A percentile compares a stretch with the other conserved stretches of the same genome.
Conservation (phyloP, 352 stramenopile genomes). For the Pythium monospermum region DNA sequence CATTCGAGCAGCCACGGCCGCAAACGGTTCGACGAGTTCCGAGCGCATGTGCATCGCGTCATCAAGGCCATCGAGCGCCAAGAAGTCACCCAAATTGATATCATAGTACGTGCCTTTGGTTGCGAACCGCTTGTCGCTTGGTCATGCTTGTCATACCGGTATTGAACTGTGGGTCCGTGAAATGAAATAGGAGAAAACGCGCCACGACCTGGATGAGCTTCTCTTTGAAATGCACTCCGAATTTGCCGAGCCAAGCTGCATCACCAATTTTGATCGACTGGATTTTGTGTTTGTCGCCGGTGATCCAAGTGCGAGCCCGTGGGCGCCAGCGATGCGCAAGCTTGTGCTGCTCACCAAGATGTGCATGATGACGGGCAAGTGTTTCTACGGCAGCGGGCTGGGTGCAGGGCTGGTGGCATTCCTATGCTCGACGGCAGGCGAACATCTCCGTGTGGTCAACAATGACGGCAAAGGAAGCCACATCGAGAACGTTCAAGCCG, state of each 20-base stretch:
- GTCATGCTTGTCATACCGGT: neutral
- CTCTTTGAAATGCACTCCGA: slow-evolving; percentile 76
- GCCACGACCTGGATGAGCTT: slow-evolving; percentile 62
- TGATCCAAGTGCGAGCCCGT: slow-evolving; percentile 55
- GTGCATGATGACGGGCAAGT: slow-evolving; percentile 88
- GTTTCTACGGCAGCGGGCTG: slow-evolving; percentile 58
- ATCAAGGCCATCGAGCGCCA: slow-evolving; percentile 52
- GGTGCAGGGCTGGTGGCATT: slow-evolving; percentile 58
- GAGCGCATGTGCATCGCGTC: slow-evolving; percentile 37
- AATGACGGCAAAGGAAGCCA: slow-evolving; percentile 46
- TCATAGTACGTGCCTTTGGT: slow-evolving; percentile 36
- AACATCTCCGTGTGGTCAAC: slow-evolving; percentile 57
- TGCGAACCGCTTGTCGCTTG: neutral
- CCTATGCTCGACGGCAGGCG: slow-evolving; percentile 65
- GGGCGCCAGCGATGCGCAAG: slow-evolving; percentile 56
- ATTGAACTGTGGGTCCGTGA: neutral
- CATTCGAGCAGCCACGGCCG: slow-evolving; percentile 31
- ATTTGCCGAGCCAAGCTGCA: slow-evolving; percentile 48
- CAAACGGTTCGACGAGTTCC: slow-evolving; percentile 48
- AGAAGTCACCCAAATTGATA: slow-evolving; percentile 56
- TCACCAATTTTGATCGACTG: slow-evolving; percentile 77
- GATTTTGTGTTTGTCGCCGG: slow-evolving; percentile 80
- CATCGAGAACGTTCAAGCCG: slow-evolving; percentile 32
- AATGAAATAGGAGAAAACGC: slow-evolving; percentile 41
- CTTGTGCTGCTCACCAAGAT: slow-evolving; percentile 67